Evolutionary conservation across 495 filamentous ascomycete genomes (phyloP).

Genomic region (Cercophora newfieldiana): DNA sequence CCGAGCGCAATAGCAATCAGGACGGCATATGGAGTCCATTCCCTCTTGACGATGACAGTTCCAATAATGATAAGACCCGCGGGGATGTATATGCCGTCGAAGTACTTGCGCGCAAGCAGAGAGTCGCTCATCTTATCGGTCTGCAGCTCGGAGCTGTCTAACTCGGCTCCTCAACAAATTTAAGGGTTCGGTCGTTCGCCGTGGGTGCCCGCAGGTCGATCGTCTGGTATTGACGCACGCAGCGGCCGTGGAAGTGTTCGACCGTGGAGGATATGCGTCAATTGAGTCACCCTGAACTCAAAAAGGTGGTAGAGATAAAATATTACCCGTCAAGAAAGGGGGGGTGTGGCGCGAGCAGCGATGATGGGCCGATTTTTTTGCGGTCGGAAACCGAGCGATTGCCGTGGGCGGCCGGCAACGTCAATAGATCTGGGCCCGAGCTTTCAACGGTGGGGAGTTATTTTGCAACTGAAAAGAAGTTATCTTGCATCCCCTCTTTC

Average conservation of each 20-base stretch:
- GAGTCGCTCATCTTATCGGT: slow-evolving; percentile 30
- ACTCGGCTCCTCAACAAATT: slow-evolving; percentile 1
- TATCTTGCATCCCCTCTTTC: too few species aligned
- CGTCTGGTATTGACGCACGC: background rate
- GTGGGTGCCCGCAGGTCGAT: background rate
- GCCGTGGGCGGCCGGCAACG: slow-evolving; percentile 9
- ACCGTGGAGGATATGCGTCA: slow-evolving; percentile 2
- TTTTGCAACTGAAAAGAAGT: background rate
- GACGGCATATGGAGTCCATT: slow-evolving; percentile 75
- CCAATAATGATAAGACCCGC: slow-evolving; percentile 77
- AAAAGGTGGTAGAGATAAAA: slow-evolving; percentile 10
- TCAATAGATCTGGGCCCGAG: slow-evolving; percentile 18
- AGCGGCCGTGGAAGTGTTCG: background rate
- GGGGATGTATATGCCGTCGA: slow-evolving; percentile 82
- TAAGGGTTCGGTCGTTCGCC: background rate
- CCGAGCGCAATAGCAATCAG: slow-evolving; percentile 60
- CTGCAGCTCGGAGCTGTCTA: slow-evolving; percentile 2
- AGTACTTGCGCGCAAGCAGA: slow-evolving; percentile 42
- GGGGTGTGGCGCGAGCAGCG: background rate
- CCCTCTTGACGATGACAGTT: slow-evolving; percentile 70
- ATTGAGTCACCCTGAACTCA: slow-evolving; percentile 5
- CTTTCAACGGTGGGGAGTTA: background rate
- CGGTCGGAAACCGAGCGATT: slow-evolving; percentile 20
- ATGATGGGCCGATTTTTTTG: slow-evolving; percentile 29
- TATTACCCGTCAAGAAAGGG: background rate